Percentiles rank a stretch among this genome's conserved stretches.
phyloP scores from a whole-genome alignment of 108 stramenopile species.

The Nannochloropsis gaditana region DNA sequence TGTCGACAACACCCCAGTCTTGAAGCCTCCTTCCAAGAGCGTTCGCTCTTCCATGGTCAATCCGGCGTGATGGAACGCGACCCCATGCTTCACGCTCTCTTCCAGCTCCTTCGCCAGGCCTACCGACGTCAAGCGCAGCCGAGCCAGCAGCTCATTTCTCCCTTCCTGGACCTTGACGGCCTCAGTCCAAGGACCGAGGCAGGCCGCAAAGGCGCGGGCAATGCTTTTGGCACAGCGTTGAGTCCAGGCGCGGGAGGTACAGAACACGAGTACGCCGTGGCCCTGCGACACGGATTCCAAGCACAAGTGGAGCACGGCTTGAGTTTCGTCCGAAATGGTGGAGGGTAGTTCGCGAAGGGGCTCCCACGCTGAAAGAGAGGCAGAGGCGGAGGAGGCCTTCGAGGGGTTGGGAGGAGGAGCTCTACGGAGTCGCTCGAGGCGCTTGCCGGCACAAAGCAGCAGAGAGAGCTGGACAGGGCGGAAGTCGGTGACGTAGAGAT shows the following conservation, averaged over 20 bases:
- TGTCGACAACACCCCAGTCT: conserved; percentile 37
- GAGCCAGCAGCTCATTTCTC: conserved; percentile 36
- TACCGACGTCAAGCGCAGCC: conserved; percentile 22
- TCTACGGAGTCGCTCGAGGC: background rate
- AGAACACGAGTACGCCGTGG: background rate
- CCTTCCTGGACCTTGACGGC: conserved; percentile 31
- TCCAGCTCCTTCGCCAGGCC: background rate
- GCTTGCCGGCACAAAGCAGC: conserved; percentile 13
- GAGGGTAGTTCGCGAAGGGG: background rate
- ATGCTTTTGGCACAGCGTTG: background rate
- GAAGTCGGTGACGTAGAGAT: conserved; percentile 47
- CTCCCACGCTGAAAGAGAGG: background rate
- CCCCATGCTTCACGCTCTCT: conserved; percentile 37
- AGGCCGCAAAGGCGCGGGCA: background rate
- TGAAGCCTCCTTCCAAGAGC: conserved; percentile 44
- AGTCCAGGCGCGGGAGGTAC: background rate
- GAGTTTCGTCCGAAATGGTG: background rate
- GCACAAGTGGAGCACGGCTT: background rate
- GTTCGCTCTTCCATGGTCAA: conserved; percentile 49
- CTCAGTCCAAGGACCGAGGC: background rate
- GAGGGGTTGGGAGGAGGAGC: background rate
- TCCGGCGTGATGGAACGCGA: conserved; percentile 54
- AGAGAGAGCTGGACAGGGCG: conserved; percentile 48
- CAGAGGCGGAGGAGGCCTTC: too few relatives aligned
- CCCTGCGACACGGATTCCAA: background rate